These are phyloP conservation scores for Ophiostoma quercus DNA, from an alignment of 2,329 filamentous ascomycete genomes.

Conservation along the genomic window DNA sequence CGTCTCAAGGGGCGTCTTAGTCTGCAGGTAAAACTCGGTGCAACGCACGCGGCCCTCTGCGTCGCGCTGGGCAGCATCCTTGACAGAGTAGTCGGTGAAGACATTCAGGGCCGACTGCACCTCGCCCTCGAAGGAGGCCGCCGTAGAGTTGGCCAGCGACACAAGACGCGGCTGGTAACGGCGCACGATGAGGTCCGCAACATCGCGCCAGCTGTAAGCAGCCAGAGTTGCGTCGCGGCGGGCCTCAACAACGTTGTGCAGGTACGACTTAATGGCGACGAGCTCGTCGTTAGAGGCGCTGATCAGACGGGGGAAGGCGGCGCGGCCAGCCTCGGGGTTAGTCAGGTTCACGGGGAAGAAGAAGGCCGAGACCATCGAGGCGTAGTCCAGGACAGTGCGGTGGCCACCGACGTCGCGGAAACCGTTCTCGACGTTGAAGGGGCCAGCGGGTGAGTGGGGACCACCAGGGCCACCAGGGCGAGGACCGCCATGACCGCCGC, in stretches of 20 bases:
- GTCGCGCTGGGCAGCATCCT: constrained; percentile 12
- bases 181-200: constrained; percentile 22
- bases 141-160: constrained; percentile 14
- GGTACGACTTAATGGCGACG: constrained; percentile 18
- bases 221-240: constrained; percentile 6
- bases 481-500: background rate
- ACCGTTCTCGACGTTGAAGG: constrained; percentile 17
- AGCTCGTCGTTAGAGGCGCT: constrained; percentile 14
- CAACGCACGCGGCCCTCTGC: constrained; percentile 20
- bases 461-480: constrained; percentile 17
- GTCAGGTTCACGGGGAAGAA: constrained; percentile 23
- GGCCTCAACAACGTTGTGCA: constrained; percentile 12
- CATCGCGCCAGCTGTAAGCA: constrained; percentile 22
- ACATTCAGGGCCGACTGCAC: constrained; percentile 14
- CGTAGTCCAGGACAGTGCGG: constrained; percentile 22
- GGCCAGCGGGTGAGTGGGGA: constrained; percentile 1
- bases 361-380: constrained; percentile 23
- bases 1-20: constrained; percentile 13
- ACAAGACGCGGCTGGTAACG: constrained; percentile 19
- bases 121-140: background rate
- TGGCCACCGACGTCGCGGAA: constrained; percentile 21
- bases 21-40: constrained; percentile 20
- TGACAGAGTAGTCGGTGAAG: constrained; percentile 17
- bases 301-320: constrained; percentile 16
- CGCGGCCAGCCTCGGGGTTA: constrained; percentile 19